phyloP scores from a whole-genome alignment of 1,284 basidiomycete species.

The Meira miltonrushii region DNA sequence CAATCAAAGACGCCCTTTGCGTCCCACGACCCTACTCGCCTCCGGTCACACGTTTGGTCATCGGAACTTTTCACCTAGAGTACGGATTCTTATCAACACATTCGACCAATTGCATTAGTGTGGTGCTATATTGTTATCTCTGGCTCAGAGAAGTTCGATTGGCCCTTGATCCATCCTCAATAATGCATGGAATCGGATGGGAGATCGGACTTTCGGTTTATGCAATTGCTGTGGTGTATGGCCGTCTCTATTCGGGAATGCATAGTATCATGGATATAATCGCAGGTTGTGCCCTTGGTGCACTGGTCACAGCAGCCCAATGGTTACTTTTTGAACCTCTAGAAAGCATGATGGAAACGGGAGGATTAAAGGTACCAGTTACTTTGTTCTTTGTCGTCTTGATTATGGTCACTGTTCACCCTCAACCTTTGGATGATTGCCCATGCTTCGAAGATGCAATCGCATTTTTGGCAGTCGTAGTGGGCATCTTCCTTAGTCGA shows the following conservation, averaged over 20 bases:
- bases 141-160: conserved; percentile 20
- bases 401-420: conserved; percentile 74
- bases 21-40: conserved; percentile 85
- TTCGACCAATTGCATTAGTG: conserved; percentile 82
- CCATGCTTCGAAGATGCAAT: conserved; percentile 94
- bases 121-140: conserved; percentile 58
- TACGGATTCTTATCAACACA: conserved; percentile 96
- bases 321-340: conserved; percentile 50
- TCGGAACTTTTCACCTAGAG: conserved; percentile 59
- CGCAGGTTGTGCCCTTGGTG: conserved; percentile 47
- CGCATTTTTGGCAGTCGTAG: conserved; percentile 76
- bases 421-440: conserved; percentile 81
- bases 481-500: conserved; percentile 68
- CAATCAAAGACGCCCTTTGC: conserved; percentile 82
- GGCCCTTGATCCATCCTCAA: background rate
- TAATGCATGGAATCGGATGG: conserved; percentile 22
- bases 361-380: conserved; percentile 65
- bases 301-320: conserved; percentile 52
- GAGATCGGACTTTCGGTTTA: conserved; percentile 36
- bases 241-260: conserved; percentile 67
- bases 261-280: conserved; percentile 52
- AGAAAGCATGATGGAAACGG: conserved; percentile 56
- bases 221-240: conserved; percentile 72
- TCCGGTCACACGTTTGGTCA: conserved; percentile 71
- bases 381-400: conserved; percentile 65